phyloP scores from a whole-genome alignment of 176 grass and related monocot genomes.

The Juncus inflexus region DNA sequence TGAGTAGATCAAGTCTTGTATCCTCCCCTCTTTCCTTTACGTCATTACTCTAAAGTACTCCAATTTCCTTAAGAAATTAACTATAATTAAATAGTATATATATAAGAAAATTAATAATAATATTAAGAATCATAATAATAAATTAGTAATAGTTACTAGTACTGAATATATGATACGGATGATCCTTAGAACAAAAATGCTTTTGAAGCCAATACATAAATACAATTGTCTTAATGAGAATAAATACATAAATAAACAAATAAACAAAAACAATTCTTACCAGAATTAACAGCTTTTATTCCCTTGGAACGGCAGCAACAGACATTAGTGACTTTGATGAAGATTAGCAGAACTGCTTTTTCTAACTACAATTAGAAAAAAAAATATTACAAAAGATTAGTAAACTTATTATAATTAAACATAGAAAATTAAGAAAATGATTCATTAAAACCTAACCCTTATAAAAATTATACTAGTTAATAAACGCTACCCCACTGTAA shows the following conservation, averaged over 20 bases:
- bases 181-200: slow-evolving; percentile 69
- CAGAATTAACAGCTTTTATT: slow-evolving; percentile 98
- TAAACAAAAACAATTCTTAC: slow-evolving; percentile 33
- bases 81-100: slow-evolving; percentile 9
- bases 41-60: slow-evolving; percentile 77
- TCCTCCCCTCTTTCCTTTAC: slow-evolving; percentile 86
- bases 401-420: no score
- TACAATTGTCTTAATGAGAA: slow-evolving; percentile 68
- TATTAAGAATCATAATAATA: slow-evolving; percentile 14
- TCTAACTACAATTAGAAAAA: no score
- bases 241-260: not conserved
- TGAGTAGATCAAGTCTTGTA: slow-evolving; percentile 83
- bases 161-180: slow-evolving; percentile 96
- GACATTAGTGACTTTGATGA: slow-evolving; percentile 97
- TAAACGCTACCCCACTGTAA: no score
- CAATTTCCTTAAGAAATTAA: slow-evolving; percentile 71
- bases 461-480: no score
- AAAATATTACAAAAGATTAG: no score
- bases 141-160: slow-evolving; percentile 53
- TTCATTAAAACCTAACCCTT: no score
- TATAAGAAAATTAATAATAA: no score
- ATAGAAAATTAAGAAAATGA: no score
- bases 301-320: slow-evolving; percentile 72
- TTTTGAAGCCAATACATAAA: slow-evolving; percentile 91
- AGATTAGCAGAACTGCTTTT: no score